These are phyloP conservation scores for Metschnikowia similis DNA, from an alignment of 805 yeast species.

Conservation along the genomic window DNA sequence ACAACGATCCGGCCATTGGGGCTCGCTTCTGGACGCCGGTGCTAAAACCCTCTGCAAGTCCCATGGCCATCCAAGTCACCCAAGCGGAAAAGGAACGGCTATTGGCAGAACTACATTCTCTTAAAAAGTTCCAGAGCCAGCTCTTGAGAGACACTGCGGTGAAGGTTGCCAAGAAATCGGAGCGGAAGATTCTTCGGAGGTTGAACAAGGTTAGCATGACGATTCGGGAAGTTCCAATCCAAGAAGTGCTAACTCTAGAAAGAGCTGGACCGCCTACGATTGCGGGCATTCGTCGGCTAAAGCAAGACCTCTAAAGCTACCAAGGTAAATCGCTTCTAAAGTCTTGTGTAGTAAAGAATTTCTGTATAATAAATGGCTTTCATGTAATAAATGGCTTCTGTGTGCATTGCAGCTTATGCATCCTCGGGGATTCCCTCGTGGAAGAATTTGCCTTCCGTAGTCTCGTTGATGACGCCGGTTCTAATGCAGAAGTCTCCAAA, in stretches of 20 bases:
- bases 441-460: conserved; percentile 87
- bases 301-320: not conserved
- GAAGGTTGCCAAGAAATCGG: conserved; percentile 23
- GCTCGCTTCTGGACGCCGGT: not conserved
- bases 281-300: conserved; percentile 7
- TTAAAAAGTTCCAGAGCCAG: conserved; percentile 19
- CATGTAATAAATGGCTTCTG: not conserved
- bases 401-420: conserved; percentile 29
- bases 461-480: conserved; percentile 81
- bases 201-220: conserved; percentile 45
- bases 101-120: conserved; percentile 24
- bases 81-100: conserved; percentile 33
- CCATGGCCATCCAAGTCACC: conserved; percentile 7
- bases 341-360: not conserved
- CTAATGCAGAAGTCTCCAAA: conserved; percentile 92
- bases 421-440: conserved; percentile 90
- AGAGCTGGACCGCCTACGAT: conserved; percentile 33
- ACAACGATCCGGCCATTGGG: not conserved
- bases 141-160: conserved; percentile 25
- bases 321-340: not conserved
- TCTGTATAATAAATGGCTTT: not conserved
- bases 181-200: conserved; percentile 37
- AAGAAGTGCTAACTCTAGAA: conserved; percentile 43
- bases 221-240: conserved; percentile 46
- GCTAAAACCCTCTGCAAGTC: not conserved